Conservation (phyloP, 2,329 filamentous ascomycete genomes). For the Ophiobolus disseminans region DNA sequence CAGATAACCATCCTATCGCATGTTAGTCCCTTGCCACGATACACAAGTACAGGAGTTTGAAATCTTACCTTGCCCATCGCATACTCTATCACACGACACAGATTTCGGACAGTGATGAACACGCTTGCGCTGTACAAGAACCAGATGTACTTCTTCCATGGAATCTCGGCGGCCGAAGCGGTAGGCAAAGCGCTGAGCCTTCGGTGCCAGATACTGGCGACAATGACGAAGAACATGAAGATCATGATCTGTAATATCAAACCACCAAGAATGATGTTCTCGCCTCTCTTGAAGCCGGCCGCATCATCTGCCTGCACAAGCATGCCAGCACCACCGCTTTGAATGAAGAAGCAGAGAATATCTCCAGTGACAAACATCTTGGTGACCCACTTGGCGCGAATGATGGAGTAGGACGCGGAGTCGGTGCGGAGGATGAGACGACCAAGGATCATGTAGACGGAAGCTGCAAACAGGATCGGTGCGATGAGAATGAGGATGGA, state of each 20-base stretch:
- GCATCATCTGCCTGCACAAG: slow-evolving; percentile 38
- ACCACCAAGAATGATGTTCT: slow-evolving; percentile 63
- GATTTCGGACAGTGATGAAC: slow-evolving; percentile 55
- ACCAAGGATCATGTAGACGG: slow-evolving; percentile 57
- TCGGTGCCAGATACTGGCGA: slow-evolving; percentile 58
- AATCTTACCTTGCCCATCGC: slow-evolving; percentile 32
- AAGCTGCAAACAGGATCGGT: slow-evolving; percentile 56
- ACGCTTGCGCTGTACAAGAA: slow-evolving; percentile 50
- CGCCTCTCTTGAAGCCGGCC: slow-evolving; percentile 46
- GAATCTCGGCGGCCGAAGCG: slow-evolving; percentile 27
- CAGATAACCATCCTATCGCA: slow-evolving; percentile 29
- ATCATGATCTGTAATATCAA: slow-evolving; percentile 64
- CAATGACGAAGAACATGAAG: slow-evolving; percentile 63
- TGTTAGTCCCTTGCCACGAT: slow-evolving; percentile 14
- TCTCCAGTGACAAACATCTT: slow-evolving; percentile 64
- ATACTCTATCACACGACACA: slow-evolving; percentile 60
- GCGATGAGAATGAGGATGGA: slow-evolving; percentile 52
- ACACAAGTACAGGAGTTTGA: not conserved
- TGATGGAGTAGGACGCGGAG: slow-evolving; percentile 53
- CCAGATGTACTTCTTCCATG: slow-evolving; percentile 45
- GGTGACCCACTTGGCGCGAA: slow-evolving; percentile 57
- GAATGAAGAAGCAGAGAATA: slow-evolving; percentile 60
- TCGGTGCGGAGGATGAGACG: slow-evolving; percentile 52
- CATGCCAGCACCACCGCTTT: slow-evolving; percentile 58
- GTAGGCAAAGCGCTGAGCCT: slow-evolving; percentile 48